phyloP scores from a whole-genome alignment of 1,284 basidiomycete species.

The Retiboletus fuscus region DNA sequence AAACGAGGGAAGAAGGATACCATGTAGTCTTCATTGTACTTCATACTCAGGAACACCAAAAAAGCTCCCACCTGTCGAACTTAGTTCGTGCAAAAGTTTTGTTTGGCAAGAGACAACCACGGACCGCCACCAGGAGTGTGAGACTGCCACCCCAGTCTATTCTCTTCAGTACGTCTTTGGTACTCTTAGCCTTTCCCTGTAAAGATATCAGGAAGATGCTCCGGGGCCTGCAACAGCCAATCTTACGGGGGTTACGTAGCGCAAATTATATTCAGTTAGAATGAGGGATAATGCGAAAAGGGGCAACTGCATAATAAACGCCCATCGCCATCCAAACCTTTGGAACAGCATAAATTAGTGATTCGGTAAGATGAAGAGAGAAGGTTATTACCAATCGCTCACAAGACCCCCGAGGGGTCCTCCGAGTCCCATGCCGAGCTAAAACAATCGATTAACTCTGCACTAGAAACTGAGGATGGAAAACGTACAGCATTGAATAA shows the following conservation, averaged over 20 bases:
- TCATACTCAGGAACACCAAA: constrained; percentile 76
- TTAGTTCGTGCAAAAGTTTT: constrained; percentile 15
- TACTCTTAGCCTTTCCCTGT: too few species aligned
- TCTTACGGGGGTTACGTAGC: too few species aligned
- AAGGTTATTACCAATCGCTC: constrained; percentile 65
- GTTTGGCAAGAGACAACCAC: constrained; percentile 39
- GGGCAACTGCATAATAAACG: too few species aligned
- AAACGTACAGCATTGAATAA: constrained; percentile 78
- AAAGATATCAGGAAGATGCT: too few species aligned
- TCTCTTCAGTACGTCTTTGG: too few species aligned
- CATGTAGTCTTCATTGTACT: constrained; percentile 72
- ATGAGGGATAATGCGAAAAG: too few species aligned
- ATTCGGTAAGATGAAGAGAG: constrained; percentile 6
- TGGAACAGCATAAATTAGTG: constrained; percentile 19
- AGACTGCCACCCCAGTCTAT: constrained; percentile 78
- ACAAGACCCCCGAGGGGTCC: constrained; percentile 83
- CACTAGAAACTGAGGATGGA: constrained; percentile 9
- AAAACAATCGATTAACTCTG: constrained; percentile 29
- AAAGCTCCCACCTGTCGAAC: constrained; percentile 68
- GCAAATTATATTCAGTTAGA: too few species aligned
- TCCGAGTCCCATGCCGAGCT: constrained; percentile 81
- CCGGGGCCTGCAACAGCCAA: too few species aligned
- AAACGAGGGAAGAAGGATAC: constrained; percentile 52
- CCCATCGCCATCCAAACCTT: constrained; percentile 77
- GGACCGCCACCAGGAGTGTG: constrained; percentile 68